Evolutionary conservation across 2,329 filamentous ascomycete genomes (phyloP).

Genomic region (Lecanicillium sp.): DNA sequence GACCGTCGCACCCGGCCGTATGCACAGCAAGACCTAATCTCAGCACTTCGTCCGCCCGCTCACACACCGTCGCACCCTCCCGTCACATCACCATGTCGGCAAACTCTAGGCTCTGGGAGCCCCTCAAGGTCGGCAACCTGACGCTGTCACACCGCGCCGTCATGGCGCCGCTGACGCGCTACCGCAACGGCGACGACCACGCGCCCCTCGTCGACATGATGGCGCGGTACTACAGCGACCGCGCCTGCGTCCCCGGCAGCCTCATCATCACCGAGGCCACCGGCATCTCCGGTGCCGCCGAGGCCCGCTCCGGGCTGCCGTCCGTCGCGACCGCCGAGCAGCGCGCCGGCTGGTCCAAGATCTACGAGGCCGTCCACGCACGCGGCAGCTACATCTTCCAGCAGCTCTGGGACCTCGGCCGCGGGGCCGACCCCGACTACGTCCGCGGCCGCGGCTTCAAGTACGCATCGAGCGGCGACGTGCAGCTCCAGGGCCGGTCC

Average conservation of each 20-base stretch:
- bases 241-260: conserved; percentile 39
- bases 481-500: conserved; percentile 21
- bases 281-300: conserved; percentile 21
- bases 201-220: conserved; percentile 22
- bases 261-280: conserved; percentile 28
- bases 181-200: conserved; percentile 38
- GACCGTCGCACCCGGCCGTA: too few relatives aligned
- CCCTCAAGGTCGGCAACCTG: conserved; percentile 31
- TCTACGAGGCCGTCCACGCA: conserved; percentile 24
- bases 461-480: conserved; percentile 21
- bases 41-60: too few relatives aligned
- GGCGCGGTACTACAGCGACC: conserved; percentile 25
- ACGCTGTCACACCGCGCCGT: conserved; percentile 36
- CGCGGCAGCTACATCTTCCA: conserved; percentile 25
- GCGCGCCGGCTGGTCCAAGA: conserved; percentile 23
- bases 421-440: conserved; percentile 20
- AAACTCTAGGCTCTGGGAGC: conserved; percentile 32
- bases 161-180: conserved; percentile 52
- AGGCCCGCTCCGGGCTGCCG: conserved; percentile 26
- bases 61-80: conserved; percentile 12
- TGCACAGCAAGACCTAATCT: too few relatives aligned
- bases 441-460: conserved; percentile 21
- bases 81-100: conserved; percentile 23
- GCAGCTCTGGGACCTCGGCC: conserved; percentile 21
- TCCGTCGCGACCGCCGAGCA: conserved; percentile 36